Base-by-base conservation (phyloP, 2,329 filamentous ascomycete genomes). In the Zasmidium citrigriseum region DNA sequence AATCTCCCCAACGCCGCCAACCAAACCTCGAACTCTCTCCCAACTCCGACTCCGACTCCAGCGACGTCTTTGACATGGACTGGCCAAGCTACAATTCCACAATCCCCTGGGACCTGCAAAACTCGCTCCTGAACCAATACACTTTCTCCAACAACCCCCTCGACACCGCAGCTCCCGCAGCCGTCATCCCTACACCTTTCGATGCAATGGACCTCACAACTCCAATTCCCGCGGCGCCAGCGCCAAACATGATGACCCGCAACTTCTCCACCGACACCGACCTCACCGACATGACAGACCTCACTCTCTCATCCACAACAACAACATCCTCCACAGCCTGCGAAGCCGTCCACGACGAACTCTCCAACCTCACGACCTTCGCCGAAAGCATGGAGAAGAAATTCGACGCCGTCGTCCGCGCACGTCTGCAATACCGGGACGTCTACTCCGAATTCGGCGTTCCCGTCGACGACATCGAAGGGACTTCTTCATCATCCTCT, bases 311-410 rank as follows among this genome's bases (percentile, higher is more conserved):
- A 16, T 11, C 5, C 34, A 41, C 18, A 11, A 16, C 34, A 11
- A 16, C 34, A n/a, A 9, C 7, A 11, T 41, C 34, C 34, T 41
- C 34, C 7, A n/a, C 46, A 44, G 46, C 46, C 46, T 11, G 18
- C 50, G 46, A 45, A 27, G 46, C 54, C 2, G 34, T 56, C 11
- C 54, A 51, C 14, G 38, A 51, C 46, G 54, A 56, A 22, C 54
- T 56, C 29, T 16, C 54, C 21, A 50, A 56, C n/a, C 46, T 56
- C 16, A 46, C 24, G 46, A 46, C 23, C 29, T 51, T 56, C 29
- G 54, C 54, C 22, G 54, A 49, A 12, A 45, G 22, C 4, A 56
- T 57, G 47, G 34, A 52, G 24, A 21, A 22, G 48, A 57, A 57
- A 22, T 57, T 57, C 27, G 54, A 57, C 21, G 34, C 47, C 4